Percentiles rank a stretch among this genome's conserved stretches.
These are phyloP conservation scores for Exophiala aquamarina DNA, from an alignment of 2,329 filamentous ascomycete genomes.

Conservation along the genomic window DNA sequence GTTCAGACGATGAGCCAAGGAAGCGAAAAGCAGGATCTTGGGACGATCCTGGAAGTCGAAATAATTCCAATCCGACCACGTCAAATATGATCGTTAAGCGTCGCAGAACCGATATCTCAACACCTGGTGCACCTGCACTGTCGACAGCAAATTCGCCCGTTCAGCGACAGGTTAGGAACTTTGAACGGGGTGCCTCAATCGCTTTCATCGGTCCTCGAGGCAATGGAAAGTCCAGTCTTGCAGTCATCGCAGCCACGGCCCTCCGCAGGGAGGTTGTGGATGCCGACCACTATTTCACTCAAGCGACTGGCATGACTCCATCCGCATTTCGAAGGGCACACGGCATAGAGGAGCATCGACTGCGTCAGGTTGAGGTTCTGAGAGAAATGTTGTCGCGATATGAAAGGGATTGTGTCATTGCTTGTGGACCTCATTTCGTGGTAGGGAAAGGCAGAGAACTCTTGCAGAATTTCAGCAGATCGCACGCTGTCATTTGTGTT, in stretches of 20 bases:
- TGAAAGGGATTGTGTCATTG: slow-evolving; percentile 38
- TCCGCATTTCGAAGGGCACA: slow-evolving; percentile 38
- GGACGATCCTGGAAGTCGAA: too few relatives aligned
- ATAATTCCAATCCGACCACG: too few relatives aligned
- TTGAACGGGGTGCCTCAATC: slow-evolving; percentile 38
- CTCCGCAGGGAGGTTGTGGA: slow-evolving; percentile 42
- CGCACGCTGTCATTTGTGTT: slow-evolving; percentile 41
- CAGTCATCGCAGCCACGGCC: slow-evolving; percentile 41
- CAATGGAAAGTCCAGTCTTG: slow-evolving; percentile 42
- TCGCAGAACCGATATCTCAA: too few relatives aligned
- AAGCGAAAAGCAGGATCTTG: too few relatives aligned
- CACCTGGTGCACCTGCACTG: too few relatives aligned
- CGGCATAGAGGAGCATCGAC: slow-evolving; percentile 41
- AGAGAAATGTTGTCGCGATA: slow-evolving; percentile 43
- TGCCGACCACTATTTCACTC: slow-evolving; percentile 42
- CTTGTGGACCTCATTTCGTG: slow-evolving; percentile 40
- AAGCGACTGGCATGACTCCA: slow-evolving; percentile 38
- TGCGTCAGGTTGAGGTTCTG: slow-evolving; percentile 40
- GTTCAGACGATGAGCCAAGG: too few relatives aligned
- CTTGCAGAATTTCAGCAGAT: slow-evolving; percentile 34
- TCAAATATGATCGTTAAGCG: too few relatives aligned
- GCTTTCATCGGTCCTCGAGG: slow-evolving; percentile 43
- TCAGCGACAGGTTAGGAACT: slow-evolving; percentile 9
- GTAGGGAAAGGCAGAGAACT: slow-evolving; percentile 40
- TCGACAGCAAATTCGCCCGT: too few relatives aligned